These are phyloP conservation scores for Calocybe indica DNA, from an alignment of 768 basidiomycete species.

Conservation along the genomic window DNA sequence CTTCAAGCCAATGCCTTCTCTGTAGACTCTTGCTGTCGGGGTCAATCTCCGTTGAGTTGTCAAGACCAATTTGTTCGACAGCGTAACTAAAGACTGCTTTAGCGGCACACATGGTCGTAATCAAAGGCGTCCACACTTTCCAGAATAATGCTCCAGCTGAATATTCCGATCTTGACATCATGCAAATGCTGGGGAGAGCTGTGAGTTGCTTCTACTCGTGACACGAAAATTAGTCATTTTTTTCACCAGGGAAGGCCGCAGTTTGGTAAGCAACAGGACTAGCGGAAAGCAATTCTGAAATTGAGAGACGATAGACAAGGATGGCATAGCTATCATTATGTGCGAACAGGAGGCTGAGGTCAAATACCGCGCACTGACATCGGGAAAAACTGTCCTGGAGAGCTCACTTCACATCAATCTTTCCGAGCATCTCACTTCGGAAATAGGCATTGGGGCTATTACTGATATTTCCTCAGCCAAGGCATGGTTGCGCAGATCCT, in stretches of 20 bases:
- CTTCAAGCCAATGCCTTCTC: conserved; percentile 3
- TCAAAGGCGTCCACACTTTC: conserved; percentile 85
- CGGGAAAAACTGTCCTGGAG: conserved; percentile 76
- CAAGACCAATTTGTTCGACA: neutral
- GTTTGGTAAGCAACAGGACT: conserved; percentile 50
- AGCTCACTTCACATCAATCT: conserved; percentile 81
- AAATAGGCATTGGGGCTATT: conserved; percentile 86
- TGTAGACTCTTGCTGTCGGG: conserved; percentile 89
- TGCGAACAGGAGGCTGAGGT: conserved; percentile 68
- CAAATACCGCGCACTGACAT: conserved; percentile 65
- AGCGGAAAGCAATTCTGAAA: neutral
- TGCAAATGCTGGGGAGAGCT: conserved; percentile 96
- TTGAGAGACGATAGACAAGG: conserved; percentile 48
- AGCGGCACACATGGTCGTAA: conserved; percentile 92
- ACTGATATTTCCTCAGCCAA: conserved; percentile 62
- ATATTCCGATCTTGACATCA: conserved; percentile 88
- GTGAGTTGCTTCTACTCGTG: conserved; percentile 31
- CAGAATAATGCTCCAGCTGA: conserved; percentile 65
- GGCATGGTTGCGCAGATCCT: conserved; percentile 79
- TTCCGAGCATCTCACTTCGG: conserved; percentile 89
- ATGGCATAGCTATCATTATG: conserved; percentile 79
- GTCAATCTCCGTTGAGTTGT: conserved; percentile 79
- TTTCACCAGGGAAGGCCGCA: conserved; percentile 76
- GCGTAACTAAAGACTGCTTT: conserved; percentile 1
- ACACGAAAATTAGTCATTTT: neutral